Evolutionary conservation across 2,329 filamentous ascomycete species (phyloP).

Genomic region (Blastomyces gilchristii): DNA sequence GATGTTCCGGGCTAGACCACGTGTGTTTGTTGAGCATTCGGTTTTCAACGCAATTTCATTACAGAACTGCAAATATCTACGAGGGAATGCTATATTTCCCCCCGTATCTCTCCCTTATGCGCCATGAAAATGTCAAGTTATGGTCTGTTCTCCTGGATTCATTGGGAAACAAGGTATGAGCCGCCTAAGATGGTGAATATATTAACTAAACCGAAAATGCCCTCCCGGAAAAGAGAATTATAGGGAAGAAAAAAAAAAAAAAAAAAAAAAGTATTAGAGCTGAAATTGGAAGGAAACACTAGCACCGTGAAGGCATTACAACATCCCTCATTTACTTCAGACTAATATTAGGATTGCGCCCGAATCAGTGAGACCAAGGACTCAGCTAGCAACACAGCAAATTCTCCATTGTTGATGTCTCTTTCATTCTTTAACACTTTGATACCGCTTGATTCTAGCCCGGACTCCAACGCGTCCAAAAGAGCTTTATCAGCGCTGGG

Average conservation of each 20-base stretch:
- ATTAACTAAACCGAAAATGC: not conserved
- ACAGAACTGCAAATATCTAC: too few species aligned
- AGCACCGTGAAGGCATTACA: not conserved
- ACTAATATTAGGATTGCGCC: not conserved
- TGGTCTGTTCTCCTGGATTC: not conserved
- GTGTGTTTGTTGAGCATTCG: not conserved
- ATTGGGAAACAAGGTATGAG: not conserved
- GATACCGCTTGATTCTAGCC: constrained; percentile 4
- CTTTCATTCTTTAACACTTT: not conserved
- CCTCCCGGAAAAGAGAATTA: not conserved
- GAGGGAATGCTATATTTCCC: not conserved
- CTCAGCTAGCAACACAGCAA: constrained; percentile 22
- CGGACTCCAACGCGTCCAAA: not conserved
- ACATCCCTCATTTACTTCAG: not conserved
- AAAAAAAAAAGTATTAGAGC: not conserved
- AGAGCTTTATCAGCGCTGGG: constrained; percentile 39
- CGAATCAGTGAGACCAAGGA: constrained; percentile 17
- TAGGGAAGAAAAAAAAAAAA: too few species aligned
- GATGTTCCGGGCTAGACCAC: not conserved
- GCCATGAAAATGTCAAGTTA: not conserved
- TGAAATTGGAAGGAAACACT: not conserved
- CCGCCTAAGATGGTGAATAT: not conserved
- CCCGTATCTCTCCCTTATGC: not conserved
- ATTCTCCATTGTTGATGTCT: constrained; percentile 24
- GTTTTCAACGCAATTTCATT: not conserved